Conservation (phyloP, 768 basidiomycete species). For the Boletus bicolor region DNA sequence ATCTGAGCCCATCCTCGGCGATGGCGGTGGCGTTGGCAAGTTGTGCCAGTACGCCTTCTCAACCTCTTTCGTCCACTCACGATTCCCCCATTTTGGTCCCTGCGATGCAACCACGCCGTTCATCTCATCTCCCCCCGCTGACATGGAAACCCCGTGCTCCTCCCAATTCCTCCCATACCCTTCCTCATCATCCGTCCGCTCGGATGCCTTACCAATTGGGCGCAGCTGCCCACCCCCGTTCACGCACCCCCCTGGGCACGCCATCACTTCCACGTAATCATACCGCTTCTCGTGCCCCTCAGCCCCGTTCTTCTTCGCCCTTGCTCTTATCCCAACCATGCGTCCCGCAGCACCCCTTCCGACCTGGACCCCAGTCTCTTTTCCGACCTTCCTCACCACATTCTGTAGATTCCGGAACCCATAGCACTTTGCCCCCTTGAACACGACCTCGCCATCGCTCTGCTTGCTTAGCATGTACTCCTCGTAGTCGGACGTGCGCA, state of each 20-base stretch:
- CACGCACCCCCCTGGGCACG: slow-evolving; percentile 95
- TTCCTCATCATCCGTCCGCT: slow-evolving; percentile 51
- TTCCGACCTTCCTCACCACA: slow-evolving; percentile 89
- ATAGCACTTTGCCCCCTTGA: slow-evolving; percentile 94
- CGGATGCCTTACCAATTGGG: slow-evolving; percentile 15
- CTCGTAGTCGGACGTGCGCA: slow-evolving; percentile 77
- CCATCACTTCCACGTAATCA: slow-evolving; percentile 98
- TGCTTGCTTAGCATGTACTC: slow-evolving; percentile 57
- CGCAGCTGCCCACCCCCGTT: slow-evolving; percentile 89
- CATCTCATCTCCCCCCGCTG: slow-evolving; percentile 12
- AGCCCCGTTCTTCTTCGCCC: slow-evolving; percentile 33
- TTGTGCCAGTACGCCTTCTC: slow-evolving; percentile 80
- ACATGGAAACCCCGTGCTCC: slow-evolving; percentile 44
- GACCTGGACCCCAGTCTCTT: slow-evolving; percentile 72
- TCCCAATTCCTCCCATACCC: slow-evolving; percentile 65
- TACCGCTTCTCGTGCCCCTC: slow-evolving; percentile 49
- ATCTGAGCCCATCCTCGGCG: slow-evolving; percentile 28
- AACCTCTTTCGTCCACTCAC: slow-evolving; percentile 77
- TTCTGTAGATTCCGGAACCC: slow-evolving; percentile 98
- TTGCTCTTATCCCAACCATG: slow-evolving; percentile 25
- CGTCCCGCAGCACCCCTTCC: slow-evolving; percentile 65
- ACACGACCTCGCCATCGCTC: slow-evolving; percentile 59
- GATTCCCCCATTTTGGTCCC: slow-evolving; percentile 75
- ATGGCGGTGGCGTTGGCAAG: slow-evolving; percentile 44
- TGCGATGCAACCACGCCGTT: neutral